A percentile compares a stretch with the other conserved stretches of the same genome.
These are phyloP conservation scores for Rhipidocladum racemiflorum DNA, from an alignment of 176 grass and related monocot genomes.

Conservation along the genomic window DNA sequence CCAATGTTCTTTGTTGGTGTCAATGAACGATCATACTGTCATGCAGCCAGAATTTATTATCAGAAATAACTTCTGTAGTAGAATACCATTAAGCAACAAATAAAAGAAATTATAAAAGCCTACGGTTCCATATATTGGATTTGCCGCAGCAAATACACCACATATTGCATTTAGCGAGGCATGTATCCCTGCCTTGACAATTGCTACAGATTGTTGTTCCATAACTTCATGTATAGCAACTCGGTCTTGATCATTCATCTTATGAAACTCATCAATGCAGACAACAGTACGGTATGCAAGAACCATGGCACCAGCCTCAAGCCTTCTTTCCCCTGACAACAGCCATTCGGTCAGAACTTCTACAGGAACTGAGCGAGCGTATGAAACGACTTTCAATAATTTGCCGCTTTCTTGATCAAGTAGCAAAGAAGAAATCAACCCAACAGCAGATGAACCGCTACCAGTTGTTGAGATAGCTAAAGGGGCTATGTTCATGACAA, in stretches of 20 bases:
- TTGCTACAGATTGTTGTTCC: constrained; percentile 97
- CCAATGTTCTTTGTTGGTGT: constrained; percentile 98
- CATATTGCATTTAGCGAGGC: constrained; percentile 95
- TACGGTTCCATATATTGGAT: constrained; percentile 98
- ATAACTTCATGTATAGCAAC: constrained; percentile 99
- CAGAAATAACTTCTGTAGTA: background rate
- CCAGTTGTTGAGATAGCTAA: constrained; percentile 94
- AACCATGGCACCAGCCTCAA: constrained; percentile 99
- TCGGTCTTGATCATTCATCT: constrained; percentile 98
- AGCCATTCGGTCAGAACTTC: constrained; percentile 6
- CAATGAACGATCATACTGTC: constrained; percentile 88
- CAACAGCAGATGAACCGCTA: constrained; percentile 96
- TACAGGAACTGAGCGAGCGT: background rate
- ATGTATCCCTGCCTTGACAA: constrained; percentile 97
- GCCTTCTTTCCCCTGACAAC: constrained; percentile 83
- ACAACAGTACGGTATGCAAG: constrained; percentile 95
- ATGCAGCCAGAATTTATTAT: constrained; percentile 32
- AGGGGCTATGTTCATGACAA: constrained; percentile 91
- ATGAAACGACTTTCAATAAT: background rate
- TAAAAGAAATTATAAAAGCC: constrained; percentile 21
- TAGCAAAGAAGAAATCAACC: constrained; percentile 91
- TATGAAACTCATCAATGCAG: constrained; percentile 99
- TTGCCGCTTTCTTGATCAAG: constrained; percentile 96
- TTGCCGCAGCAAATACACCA: constrained; percentile 96
- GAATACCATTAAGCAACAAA: background rate